These are phyloP conservation scores for Arthrobotrys musiformis DNA, from an alignment of 2,329 filamentous ascomycete species.

Conservation along the genomic window DNA sequence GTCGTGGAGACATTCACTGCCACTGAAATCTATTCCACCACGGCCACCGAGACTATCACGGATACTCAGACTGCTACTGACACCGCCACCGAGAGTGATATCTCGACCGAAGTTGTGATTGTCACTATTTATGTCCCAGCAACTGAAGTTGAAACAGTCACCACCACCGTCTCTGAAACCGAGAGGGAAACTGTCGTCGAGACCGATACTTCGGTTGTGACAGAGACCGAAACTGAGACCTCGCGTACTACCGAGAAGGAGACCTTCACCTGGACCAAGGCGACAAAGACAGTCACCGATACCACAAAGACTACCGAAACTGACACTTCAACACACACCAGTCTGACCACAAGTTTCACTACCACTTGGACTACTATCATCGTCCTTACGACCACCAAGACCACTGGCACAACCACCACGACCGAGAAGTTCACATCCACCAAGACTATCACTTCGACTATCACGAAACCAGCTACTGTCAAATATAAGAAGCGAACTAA, in stretches of 20 bases:
- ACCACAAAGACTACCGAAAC: slow-evolving; percentile 11
- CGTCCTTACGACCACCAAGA: slow-evolving; percentile 1
- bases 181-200: slow-evolving; percentile 3
- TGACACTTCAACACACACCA: slow-evolving; percentile 2
- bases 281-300: not conserved
- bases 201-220: slow-evolving; percentile 6
- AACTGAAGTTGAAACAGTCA: not conserved
- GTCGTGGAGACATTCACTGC: slow-evolving; percentile 8
- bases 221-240: slow-evolving; percentile 10
- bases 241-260: not conserved
- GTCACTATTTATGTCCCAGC: slow-evolving; percentile 12
- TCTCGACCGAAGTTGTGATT: slow-evolving; percentile 6
- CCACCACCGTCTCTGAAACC: not conserved
- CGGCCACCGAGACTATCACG: slow-evolving; percentile 21
- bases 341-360: not conserved
- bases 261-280: not conserved
- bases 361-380: slow-evolving; percentile 3
- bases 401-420: not conserved
- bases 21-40: slow-evolving; percentile 28
- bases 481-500: slow-evolving; percentile 13
- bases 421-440: slow-evolving; percentile 25
- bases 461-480: not conserved
- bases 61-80: slow-evolving; percentile 6
- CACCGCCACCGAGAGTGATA: slow-evolving; percentile 3
- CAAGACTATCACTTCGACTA: not conserved